Evolutionary conservation across 2,329 filamentous ascomycete genomes (phyloP), one percentile per base, ranked within the genome.

Genomic region (Ceratocystis ficicola): DNA sequence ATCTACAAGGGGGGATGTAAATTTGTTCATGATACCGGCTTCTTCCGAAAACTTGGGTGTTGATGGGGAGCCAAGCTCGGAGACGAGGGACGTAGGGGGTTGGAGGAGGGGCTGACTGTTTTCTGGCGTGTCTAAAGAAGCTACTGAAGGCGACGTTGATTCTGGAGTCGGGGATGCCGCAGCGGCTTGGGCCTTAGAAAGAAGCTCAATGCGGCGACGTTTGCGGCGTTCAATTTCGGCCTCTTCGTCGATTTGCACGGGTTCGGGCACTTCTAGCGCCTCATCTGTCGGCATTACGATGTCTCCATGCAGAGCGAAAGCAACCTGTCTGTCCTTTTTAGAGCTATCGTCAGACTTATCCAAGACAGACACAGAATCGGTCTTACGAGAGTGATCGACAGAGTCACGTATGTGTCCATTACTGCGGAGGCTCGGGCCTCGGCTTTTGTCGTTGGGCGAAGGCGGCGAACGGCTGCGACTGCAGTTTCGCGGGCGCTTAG

Each of bases 201-300:
- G 83, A 69, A 95, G 88, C 69, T 90, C 89, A 76, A 94, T 89
- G 70, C 92, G 86, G 67, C 88, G 85, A 73, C 88, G 90, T 32
- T 91, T 87, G 65, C 92, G 88, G 71, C 90, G 86, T 74, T 95
- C 89, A 71, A 96, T 88, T 72, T 93, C 81, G 70, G 88, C 86
- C 69, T 88, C 88, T 77, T 95, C 89, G 74, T 95, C 88, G 70
- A 90, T 73, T n/a, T 82, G 80, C 70, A 85, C 79, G 66, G 81
- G 77, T 69, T 83, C 80, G 12, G 60, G 25, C 25, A 62, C 17
- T 12, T 57, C 17, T n/a, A 5, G 36, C 5, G 28, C 44, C 28
- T 25, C 61, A 60, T 67, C 55, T 22, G 60, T 63, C n/a, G 66
- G n/a, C 60, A 66, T 67, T 28, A 67, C 63, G 1, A 63, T 52